These are phyloP conservation scores for Epichloe hybrida DNA, from an alignment of 2,329 filamentous ascomycete species.

Conservation along the genomic window DNA sequence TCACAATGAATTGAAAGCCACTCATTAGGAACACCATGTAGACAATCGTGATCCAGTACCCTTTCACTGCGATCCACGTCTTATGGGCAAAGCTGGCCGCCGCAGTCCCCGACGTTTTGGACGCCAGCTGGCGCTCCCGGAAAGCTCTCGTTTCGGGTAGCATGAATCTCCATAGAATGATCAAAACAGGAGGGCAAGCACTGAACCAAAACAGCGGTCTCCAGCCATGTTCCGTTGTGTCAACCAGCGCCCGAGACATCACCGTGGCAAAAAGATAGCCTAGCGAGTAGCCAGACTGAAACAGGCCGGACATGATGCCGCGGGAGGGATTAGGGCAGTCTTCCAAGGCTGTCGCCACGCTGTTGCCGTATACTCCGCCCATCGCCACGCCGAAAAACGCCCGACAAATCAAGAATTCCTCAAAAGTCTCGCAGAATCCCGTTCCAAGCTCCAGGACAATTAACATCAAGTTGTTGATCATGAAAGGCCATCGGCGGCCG, in stretches of 20 bases:
- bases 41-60: background rate
- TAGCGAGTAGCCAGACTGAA: background rate
- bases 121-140: background rate
- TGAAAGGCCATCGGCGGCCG: background rate
- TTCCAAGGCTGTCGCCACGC: background rate
- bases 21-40: background rate
- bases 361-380: background rate
- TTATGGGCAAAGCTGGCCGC: background rate
- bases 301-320: background rate
- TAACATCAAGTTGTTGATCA: background rate
- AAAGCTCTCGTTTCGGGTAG: background rate
- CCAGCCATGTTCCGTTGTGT: background rate
- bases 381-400: background rate
- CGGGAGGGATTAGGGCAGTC: background rate
- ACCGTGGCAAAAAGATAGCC: background rate
- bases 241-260: background rate
- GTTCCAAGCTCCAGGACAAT: background rate
- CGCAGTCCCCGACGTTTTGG: background rate
- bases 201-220: slow-evolving; percentile 1
- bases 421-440: background rate
- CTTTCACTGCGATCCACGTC: background rate
- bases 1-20: background rate
- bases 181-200: background rate
- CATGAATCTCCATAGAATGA: background rate
- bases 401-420: background rate